Conservation (phyloP, 1,284 basidiomycete species). For the Cutaneotrichosporon arboriforme region DNA sequence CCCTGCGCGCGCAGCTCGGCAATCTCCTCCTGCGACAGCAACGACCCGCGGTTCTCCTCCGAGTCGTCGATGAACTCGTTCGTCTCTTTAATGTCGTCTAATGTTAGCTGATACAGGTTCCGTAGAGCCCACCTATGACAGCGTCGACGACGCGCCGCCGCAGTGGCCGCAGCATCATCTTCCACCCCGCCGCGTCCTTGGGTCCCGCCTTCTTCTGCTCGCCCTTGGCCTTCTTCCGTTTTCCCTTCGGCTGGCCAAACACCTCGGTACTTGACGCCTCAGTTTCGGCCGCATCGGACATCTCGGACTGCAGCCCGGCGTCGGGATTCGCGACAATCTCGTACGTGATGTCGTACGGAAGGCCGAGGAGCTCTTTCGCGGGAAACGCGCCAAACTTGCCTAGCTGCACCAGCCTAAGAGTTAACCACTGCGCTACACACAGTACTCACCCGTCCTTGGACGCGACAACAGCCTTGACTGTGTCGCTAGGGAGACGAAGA, state of each 20-base stretch:
- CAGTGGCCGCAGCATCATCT: conserved; percentile 35
- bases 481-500: conserved; percentile 48
- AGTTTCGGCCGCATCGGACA: conserved; percentile 4
- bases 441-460: conserved; percentile 41
- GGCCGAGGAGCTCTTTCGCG: conserved; percentile 44
- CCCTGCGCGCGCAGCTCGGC: conserved; percentile 55
- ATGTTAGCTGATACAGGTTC: conserved; percentile 2
- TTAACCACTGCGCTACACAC: conserved; percentile 9
- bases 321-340: conserved; percentile 38
- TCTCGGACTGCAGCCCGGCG: neutral
- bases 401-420: conserved; percentile 42
- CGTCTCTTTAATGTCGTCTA: conserved; percentile 45
- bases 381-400: conserved; percentile 52
- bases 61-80: conserved; percentile 55
- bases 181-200: conserved; percentile 33
- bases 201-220: conserved; percentile 14
- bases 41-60: conserved; percentile 54
- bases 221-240: conserved; percentile 34
- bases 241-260: conserved; percentile 29
- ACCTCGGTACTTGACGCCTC: conserved; percentile 3
- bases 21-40: conserved; percentile 73
- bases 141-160: conserved; percentile 35
- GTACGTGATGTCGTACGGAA: conserved; percentile 51
- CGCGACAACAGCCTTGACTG: conserved; percentile 48
- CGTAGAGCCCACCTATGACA: conserved; percentile 33